Evolutionary conservation across 2,329 filamentous ascomycete species (phyloP).

Genomic region (Penicillium sp.): DNA sequence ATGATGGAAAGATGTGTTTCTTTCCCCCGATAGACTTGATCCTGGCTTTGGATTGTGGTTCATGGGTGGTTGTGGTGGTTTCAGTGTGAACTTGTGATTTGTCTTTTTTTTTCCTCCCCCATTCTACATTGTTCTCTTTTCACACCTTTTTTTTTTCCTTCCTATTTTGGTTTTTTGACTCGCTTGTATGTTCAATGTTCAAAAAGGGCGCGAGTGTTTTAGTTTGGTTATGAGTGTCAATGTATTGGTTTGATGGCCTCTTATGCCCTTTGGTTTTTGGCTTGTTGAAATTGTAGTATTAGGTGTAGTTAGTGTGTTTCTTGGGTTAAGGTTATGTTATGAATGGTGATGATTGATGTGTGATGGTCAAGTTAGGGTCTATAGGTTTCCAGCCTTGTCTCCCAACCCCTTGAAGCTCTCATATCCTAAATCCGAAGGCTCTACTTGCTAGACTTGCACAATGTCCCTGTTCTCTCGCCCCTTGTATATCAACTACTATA

Average conservation of each 20-base stretch:
- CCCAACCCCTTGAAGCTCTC: not conserved
- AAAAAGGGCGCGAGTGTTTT: conserved; percentile 3
- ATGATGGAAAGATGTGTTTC: conserved; percentile 1
- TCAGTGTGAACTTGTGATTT: not conserved
- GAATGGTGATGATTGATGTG: conserved; percentile 6
- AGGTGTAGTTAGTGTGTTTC: conserved; percentile 13
- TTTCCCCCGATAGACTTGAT: conserved; percentile 1
- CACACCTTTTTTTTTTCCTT: not conserved
- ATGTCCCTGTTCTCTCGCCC: not conserved
- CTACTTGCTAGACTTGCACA: not conserved
- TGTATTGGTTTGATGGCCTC: conserved; percentile 1
- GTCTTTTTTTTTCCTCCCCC: not conserved
- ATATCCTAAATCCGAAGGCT: too few relatives aligned
- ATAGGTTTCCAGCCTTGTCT: not conserved
- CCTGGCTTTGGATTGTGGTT: not conserved
- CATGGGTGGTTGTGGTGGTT: not conserved
- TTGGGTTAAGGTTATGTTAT: too few relatives aligned
- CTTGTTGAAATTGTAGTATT: not conserved
- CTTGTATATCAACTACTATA: not conserved
- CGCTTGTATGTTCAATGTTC: not conserved
- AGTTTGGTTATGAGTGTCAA: conserved; percentile 11
- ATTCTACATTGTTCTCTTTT: conserved; percentile 1
- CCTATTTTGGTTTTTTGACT: not conserved
- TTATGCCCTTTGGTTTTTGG: not conserved
- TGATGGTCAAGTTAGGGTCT: not conserved